Percentiles rank a stretch among this genome's conserved stretches.
Conservation (phyloP, 2,329 filamentous ascomycete genomes). For the Nothopassalora personata region DNA sequence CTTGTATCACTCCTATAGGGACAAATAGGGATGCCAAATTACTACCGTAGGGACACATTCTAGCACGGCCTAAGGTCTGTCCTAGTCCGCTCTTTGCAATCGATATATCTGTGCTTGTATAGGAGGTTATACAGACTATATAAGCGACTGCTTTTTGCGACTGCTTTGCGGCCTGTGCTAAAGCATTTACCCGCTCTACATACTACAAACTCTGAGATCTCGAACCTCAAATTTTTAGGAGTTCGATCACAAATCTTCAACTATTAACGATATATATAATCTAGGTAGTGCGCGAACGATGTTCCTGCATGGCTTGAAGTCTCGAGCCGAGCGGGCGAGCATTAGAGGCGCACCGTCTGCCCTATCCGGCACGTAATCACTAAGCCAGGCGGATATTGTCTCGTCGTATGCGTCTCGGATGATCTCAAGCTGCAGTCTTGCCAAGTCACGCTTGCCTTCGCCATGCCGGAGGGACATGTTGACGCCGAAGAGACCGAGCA, state of each 20-base stretch:
- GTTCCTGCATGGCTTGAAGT: neutral
- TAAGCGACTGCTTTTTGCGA: too few species aligned
- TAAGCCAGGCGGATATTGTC: neutral
- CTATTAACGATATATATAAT: too few species aligned
- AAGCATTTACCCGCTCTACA: too few species aligned
- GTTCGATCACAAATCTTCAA: neutral
- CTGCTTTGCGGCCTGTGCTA: too few species aligned
- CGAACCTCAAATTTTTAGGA: neutral
- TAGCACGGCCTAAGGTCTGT: too few species aligned
- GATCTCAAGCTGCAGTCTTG: conserved; percentile 1
- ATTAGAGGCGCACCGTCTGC: neutral
- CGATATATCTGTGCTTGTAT: too few species aligned
- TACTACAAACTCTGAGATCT: too few species aligned
- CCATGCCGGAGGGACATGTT: conserved; percentile 30
- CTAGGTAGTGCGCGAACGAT: neutral
- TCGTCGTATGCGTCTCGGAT: neutral
- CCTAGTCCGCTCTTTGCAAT: too few species aligned
- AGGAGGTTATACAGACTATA: too few species aligned
- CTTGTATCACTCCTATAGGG: too few species aligned
- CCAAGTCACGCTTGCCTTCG: neutral
- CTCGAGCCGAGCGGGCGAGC: neutral
- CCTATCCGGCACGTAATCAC: neutral
- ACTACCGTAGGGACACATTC: too few species aligned
- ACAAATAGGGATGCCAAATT: too few species aligned
- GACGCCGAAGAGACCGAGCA: conserved; percentile 42